These are phyloP conservation scores for Syzygium oleosum DNA, from an alignment of 345 rosid species.

Conservation along the genomic window DNA sequence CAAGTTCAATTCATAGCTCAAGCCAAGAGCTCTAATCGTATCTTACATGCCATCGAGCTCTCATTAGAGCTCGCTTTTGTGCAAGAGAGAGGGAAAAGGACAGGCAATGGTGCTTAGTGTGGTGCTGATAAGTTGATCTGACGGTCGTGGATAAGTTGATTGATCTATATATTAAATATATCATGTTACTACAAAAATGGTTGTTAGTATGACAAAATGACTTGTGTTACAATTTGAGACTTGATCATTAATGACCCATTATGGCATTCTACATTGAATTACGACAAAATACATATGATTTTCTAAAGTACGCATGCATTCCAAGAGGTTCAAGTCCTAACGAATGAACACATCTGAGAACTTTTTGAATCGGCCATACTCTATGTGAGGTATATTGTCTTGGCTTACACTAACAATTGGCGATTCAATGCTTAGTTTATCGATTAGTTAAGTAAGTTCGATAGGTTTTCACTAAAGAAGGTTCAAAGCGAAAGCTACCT, in stretches of 20 bases:
- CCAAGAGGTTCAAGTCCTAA: background rate
- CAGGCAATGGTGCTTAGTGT: background rate
- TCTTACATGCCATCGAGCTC: background rate
- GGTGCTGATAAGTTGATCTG: background rate
- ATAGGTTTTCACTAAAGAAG: background rate
- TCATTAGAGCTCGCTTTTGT: background rate
- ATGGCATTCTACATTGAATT: background rate
- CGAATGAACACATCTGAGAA: background rate
- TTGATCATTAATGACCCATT: background rate
- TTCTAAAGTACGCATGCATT: background rate
- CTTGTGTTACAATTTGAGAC: background rate
- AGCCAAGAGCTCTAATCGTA: background rate
- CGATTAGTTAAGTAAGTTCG: fast-evolving
- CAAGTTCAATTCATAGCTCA: background rate
- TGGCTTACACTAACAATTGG: fast-evolving
- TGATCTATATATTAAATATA: background rate
- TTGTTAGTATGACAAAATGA: background rate
- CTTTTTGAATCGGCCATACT: background rate
- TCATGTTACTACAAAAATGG: background rate
- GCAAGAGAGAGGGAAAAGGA: fast-evolving
- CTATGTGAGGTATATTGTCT: background rate
- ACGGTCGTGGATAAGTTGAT: background rate
- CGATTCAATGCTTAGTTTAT: too few relatives aligned
- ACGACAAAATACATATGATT: background rate
- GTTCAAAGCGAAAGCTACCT: background rate